Evolutionary conservation across 2,329 filamentous ascomycete genomes (phyloP).

Genomic region (Fusarium illudens): DNA sequence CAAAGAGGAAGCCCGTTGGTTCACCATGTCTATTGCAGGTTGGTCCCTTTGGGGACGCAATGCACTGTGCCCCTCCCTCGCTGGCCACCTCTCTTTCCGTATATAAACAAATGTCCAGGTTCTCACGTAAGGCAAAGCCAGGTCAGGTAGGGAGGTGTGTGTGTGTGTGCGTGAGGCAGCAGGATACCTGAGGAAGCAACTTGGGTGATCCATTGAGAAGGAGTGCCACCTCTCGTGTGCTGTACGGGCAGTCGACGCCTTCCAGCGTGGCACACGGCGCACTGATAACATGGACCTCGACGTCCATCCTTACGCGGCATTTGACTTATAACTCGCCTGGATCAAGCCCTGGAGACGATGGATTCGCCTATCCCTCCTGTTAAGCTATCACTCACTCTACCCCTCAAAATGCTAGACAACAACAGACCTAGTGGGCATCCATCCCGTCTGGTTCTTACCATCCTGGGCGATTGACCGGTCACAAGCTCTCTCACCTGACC

Average conservation of each 20-base stretch:
- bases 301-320: slow-evolving; percentile 13
- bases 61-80: slow-evolving; percentile 18
- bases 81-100: neutral
- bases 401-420: slow-evolving; percentile 32
- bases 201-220: neutral
- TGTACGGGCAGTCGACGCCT: neutral
- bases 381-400: slow-evolving; percentile 14
- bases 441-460: slow-evolving; percentile 24
- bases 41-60: slow-evolving; percentile 13
- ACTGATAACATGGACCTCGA: neutral
- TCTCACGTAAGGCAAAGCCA: slow-evolving; percentile 34
- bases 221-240: neutral
- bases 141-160: slow-evolving; percentile 28
- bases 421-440: slow-evolving; percentile 13
- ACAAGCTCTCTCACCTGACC: slow-evolving; percentile 37
- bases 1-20: slow-evolving; percentile 1
- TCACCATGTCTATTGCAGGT: neutral
- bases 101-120: slow-evolving; percentile 12
- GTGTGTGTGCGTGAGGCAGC: slow-evolving; percentile 12
- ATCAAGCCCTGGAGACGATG: neutral
- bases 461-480: slow-evolving; percentile 27
- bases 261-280: neutral
- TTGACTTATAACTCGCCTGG: slow-evolving; percentile 1
- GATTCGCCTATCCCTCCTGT: neutral
- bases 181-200: slow-evolving; percentile 10